Evolutionary conservation across 2,329 filamentous ascomycete genomes (phyloP).

Genomic region (Aspergillus alliaceus): DNA sequence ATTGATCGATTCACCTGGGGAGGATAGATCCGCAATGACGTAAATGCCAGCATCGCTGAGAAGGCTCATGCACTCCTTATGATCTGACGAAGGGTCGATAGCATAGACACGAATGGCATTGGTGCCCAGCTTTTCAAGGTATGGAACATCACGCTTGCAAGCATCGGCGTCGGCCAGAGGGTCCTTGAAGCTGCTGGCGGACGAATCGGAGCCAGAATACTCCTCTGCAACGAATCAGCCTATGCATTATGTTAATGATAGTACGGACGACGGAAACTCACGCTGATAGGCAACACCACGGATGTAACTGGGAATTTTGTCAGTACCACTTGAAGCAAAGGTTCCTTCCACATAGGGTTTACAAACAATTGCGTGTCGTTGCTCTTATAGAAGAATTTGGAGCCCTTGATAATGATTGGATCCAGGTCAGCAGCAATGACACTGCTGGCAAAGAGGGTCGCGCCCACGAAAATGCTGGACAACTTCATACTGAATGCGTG

Average conservation of each 20-base stretch:
- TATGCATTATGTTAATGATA: not conserved
- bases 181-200: constrained; percentile 66
- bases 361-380: constrained; percentile 69
- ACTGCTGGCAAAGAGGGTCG: constrained; percentile 49
- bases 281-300: constrained; percentile 90
- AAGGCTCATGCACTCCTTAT: constrained; percentile 78
- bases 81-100: constrained; percentile 74
- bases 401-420: constrained; percentile 65
- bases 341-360: not conserved
- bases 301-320: constrained; percentile 61
- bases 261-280: constrained; percentile 26
- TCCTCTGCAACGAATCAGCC: constrained; percentile 54
- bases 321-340: not conserved
- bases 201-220: constrained; percentile 53
- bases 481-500: constrained; percentile 50
- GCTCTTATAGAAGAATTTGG: constrained; percentile 84
- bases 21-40: constrained; percentile 82
- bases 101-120: constrained; percentile 94
- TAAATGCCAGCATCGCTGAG: constrained; percentile 86
- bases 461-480: constrained; percentile 47
- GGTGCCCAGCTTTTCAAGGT: constrained; percentile 73
- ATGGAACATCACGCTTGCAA: constrained; percentile 82
- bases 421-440: constrained; percentile 56
- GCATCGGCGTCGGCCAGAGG: constrained; percentile 69
- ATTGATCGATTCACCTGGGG: constrained; percentile 80